Conservation (phyloP, 2,329 filamentous ascomycete species). For the Hymenoscyphus albidus region DNA sequence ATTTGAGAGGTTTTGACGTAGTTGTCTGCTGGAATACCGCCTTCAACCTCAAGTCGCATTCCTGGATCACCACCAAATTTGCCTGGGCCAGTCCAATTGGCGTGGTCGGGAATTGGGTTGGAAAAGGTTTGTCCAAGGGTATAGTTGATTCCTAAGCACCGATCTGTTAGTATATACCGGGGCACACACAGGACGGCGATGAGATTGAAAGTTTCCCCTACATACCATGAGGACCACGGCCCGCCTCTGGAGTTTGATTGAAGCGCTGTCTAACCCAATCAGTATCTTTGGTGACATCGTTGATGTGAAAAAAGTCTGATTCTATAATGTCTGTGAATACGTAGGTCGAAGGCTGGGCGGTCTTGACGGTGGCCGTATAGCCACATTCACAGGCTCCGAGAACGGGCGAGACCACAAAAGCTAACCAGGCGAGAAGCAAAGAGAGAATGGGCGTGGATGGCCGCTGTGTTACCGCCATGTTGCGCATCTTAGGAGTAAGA, state of each 20-base stretch:
- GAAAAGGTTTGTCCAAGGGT: conserved; percentile 52
- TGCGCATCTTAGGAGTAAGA: not conserved
- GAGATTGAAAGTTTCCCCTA: not conserved
- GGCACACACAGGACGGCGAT: not conserved
- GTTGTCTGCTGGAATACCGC: conserved; percentile 41
- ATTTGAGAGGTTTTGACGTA: conserved; percentile 62
- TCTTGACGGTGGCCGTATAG: conserved; percentile 52
- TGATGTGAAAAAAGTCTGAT: conserved; percentile 63
- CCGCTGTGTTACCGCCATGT: not conserved
- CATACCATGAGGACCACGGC: conserved; percentile 56
- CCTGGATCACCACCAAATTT: conserved; percentile 46
- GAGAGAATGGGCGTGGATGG: not conserved
- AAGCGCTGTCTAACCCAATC: conserved; percentile 67
- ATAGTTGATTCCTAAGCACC: conserved; percentile 48
- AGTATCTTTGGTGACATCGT: conserved; percentile 45
- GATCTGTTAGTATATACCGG: not conserved
- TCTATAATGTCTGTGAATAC: conserved; percentile 69
- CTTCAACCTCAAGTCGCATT: conserved; percentile 53
- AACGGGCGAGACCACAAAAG: conserved; percentile 16
- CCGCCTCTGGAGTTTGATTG: conserved; percentile 54
- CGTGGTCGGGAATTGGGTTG: conserved; percentile 44
- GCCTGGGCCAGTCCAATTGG: conserved; percentile 44
- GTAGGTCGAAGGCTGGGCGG: conserved; percentile 36
- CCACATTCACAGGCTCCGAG: conserved; percentile 65
- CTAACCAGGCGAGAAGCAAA: not conserved